Evolutionary conservation across 306 rosid species (phyloP), one percentile per base, ranked within the genome.

Genomic region (Dalbergia cultrata): DNA sequence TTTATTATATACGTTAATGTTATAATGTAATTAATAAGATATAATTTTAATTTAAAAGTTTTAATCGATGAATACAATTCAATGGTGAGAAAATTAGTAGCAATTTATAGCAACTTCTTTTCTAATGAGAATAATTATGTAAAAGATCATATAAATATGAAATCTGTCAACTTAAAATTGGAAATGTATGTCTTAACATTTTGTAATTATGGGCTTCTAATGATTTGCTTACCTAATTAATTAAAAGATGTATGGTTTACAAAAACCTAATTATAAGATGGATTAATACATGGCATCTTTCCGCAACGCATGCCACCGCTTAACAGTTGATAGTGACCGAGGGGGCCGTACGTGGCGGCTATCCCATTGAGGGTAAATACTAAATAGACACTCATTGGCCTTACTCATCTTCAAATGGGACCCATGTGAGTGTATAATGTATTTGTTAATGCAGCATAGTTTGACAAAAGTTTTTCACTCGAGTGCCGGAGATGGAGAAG

Each of bases 301-400:
- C 4, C 22, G 34, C 5, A 21, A 33, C 5, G 35, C 67, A 67
- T 37, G 67, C 31, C 75, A 67, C 66, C 67, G 35, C 19, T 64
- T 16, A 39, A 37, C 50, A n/a, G 70, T 67, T 41, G 67, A 56
- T 7, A 54, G 67, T 35, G 81, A 77, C 81, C 1, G 33, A 67
- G 18, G n/a, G 57, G 13, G 41, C 9, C 6, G 47, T 18, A 47
- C 72, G 41, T 49, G 53, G 49, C 70, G 14, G 37, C 16, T 61
- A 17, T 52, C 18, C 61, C 6, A 16, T 2, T 9, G 7, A 7
- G 4, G 6, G 69, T 7, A 12, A 52, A 52, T 1, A 44, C 50
- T 53, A 53, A 31, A 53, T 14, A 22, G 81, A 66, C 81, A n/a
- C 5, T 4, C 8, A n/a, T 67, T 10, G 5, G 68, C 26, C 4